Base-by-base conservation (phyloP, 2,329 filamentous ascomycete species). In the Didymella arachidicola region DNA sequence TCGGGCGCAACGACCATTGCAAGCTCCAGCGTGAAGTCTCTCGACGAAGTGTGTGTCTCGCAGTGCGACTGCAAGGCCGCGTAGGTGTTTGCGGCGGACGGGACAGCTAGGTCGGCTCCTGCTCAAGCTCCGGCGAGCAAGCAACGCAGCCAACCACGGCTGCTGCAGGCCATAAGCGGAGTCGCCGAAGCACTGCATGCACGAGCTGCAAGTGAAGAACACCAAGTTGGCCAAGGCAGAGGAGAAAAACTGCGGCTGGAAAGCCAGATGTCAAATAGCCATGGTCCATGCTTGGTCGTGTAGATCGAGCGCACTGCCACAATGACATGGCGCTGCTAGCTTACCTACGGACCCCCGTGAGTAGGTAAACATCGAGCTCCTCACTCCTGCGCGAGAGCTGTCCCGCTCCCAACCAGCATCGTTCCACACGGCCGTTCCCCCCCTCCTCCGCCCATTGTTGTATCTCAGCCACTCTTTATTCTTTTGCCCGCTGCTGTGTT, bases 141-240 rank as follows among this genome's bases (percentile, higher is more conserved):
- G 22, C 3, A 34, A 26, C 12, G 38, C 30, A 49, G 34, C 29
- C 32, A 38, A 30, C 29, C 30, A 39, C 49, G 6, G 30, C 49
- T 25, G 22, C 19, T 34, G 42, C 42, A 46, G 38, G 42, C 22
- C 7, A 44, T 8, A 14, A 52, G 55, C 55, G 55, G 55, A 53
- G 44, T 53, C 49, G 55, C 55, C 55, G 55, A 58, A n/a, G 49
- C 22, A 30, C 44, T 38, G 49, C 49, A 11, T 57, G 42, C 41
- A 36, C 16, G 32, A 50, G 53, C 46, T 56, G 39, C 42, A 50
- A 56, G 47, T n/a, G 43, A 48, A 48, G 36, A n/a, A 53, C 27
- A 57, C 22, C 14, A 12, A 26, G 22, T 25, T 19, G 8, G 19
- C 29, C 6, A 26, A 7, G 41, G 16, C 36, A 48, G 38, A 16